phyloP scores from a whole-genome alignment of 495 filamentous ascomycete genomes.

The Hyaloscypha hepaticicola region DNA sequence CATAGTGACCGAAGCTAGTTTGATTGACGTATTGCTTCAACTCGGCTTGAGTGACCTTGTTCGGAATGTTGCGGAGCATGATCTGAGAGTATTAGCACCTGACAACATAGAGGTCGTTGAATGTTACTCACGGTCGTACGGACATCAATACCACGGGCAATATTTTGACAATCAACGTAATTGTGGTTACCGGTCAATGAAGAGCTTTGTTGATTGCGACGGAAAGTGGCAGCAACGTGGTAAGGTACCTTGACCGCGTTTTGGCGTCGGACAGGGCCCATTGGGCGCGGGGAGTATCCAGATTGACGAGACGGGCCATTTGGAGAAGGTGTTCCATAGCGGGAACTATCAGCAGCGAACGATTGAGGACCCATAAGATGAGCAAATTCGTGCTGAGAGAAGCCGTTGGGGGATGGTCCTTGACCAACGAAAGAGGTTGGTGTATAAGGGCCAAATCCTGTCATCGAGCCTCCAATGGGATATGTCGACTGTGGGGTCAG shows the following conservation, averaged over 20 bases:
- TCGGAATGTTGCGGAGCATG: conserved; percentile 96
- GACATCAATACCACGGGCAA: conserved; percentile 65
- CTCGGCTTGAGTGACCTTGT: conserved; percentile 79
- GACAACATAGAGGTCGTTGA: conserved; percentile 24
- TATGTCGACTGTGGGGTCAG: background rate
- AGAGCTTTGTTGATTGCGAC: conserved; percentile 35
- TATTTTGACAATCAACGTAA: conserved; percentile 66
- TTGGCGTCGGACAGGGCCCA: conserved; percentile 12
- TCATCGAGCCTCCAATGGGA: background rate
- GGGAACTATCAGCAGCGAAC: background rate
- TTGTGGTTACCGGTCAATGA: conserved; percentile 44
- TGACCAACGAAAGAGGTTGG: background rate
- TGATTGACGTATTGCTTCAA: conserved; percentile 79
- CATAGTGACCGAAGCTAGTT: conserved; percentile 76
- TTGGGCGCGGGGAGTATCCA: background rate
- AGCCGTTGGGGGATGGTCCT: background rate
- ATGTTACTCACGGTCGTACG: conserved; percentile 64
- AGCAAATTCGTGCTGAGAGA: background rate
- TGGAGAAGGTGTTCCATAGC: background rate
- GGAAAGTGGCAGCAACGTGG: background rate
- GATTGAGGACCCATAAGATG: background rate
- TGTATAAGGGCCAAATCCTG: background rate
- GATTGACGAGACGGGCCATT: background rate
- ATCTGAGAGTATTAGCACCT: conserved; percentile 52
- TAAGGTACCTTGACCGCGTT: conserved; percentile 11